Evolutionary conservation across 1,284 basidiomycete genomes (phyloP).

Genomic region (Amylostereum chailletii): DNA sequence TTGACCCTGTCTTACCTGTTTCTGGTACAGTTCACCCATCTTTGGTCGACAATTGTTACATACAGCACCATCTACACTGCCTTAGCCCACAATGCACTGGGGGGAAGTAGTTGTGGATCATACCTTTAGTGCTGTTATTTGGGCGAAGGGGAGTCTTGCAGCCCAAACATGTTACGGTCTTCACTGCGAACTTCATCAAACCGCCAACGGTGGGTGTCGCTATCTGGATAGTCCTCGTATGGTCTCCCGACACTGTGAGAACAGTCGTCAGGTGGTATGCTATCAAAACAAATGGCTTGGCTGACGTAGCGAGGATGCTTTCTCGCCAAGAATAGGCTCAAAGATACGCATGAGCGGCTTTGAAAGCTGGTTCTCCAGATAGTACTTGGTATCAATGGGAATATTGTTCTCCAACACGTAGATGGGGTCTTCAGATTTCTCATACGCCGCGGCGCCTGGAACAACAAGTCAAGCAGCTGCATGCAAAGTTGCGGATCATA

Average conservation of each 20-base stretch:
- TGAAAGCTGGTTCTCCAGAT: constrained; percentile 92
- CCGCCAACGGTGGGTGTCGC: constrained; percentile 92
- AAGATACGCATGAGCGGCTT: constrained; percentile 96
- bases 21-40: constrained; percentile 85
- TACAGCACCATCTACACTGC: constrained; percentile 72
- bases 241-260: constrained; percentile 78
- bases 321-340: constrained; percentile 93
- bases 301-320: constrained; percentile 76
- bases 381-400: constrained; percentile 94
- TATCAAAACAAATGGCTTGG: constrained; percentile 9
- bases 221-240: constrained; percentile 88
- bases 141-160: constrained; percentile 82
- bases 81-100: constrained; percentile 4
- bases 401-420: constrained; percentile 95
- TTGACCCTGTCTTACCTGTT: constrained; percentile 47
- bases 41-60: constrained; percentile 86
- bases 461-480: not conserved
- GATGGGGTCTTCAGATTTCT: constrained; percentile 94
- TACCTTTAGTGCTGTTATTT: constrained; percentile 67
- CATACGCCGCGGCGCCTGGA: constrained; percentile 89
- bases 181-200: constrained; percentile 95
- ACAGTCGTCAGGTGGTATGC: constrained; percentile 4
- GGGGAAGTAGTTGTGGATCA: constrained; percentile 14
- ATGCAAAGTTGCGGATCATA: not conserved
- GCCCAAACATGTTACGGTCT: constrained; percentile 86